phyloP scores from a whole-genome alignment of 257 asterid species.

The Eucommia ulmoides region DNA sequence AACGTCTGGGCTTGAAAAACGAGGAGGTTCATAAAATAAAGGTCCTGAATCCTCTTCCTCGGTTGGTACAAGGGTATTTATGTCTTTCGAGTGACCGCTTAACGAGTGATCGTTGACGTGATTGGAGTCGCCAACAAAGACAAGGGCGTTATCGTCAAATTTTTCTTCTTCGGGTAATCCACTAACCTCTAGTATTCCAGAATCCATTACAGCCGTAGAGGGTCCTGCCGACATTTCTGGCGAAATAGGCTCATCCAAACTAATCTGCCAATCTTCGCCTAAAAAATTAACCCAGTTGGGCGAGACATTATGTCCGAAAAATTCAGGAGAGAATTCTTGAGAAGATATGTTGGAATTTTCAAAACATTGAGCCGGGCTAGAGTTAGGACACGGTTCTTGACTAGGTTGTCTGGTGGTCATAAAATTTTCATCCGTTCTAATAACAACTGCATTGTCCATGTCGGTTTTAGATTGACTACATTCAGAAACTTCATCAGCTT shows the following conservation, averaged over 20 bases:
- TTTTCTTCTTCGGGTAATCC: constrained; percentile 22
- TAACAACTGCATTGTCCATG: constrained; percentile 22
- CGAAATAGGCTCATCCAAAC: constrained; percentile 43
- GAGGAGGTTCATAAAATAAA: constrained; percentile 83
- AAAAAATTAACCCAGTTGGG: constrained; percentile 49
- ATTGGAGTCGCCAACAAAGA: constrained; percentile 25
- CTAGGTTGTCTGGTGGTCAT: constrained; percentile 23
- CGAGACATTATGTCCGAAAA: constrained; percentile 38
- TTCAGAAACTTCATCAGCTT: constrained; percentile 75
- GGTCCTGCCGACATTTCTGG: constrained; percentile 40
- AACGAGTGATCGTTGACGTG: constrained; percentile 26
- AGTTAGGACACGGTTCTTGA: constrained; percentile 10
- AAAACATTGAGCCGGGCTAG: constrained; percentile 22
- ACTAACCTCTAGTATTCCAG: constrained; percentile 25
- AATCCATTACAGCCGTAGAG: constrained; percentile 32
- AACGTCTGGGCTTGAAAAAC: constrained; percentile 78
- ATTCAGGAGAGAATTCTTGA: constrained; percentile 30
- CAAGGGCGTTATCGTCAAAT: constrained; percentile 22
- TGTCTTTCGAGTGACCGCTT: constrained; percentile 27
- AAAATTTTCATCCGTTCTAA: constrained; percentile 26
- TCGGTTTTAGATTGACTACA: constrained; percentile 68
- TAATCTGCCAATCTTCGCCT: constrained; percentile 52
- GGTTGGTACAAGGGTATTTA: constrained; percentile 15
- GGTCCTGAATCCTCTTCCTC: constrained; percentile 47
- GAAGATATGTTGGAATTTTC: constrained; percentile 30